Evolutionary conservation across 2,329 filamentous ascomycete species (phyloP).

Genomic region (Ophiostoma ulmi): DNA sequence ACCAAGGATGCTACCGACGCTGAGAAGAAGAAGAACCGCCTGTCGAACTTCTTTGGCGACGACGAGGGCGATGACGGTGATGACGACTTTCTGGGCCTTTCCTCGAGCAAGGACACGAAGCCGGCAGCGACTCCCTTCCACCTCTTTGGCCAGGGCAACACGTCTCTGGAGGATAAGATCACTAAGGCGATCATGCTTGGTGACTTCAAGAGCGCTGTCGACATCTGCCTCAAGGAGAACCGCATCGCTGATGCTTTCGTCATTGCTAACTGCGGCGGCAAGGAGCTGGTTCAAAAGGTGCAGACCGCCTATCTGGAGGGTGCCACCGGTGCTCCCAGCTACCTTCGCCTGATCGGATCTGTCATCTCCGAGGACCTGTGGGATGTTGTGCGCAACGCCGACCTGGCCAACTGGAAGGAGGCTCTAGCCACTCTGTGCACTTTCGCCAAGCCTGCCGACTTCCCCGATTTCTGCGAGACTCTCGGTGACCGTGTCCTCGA

Average conservation of each 20-base stretch:
- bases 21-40: conserved; percentile 54
- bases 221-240: conserved; percentile 81
- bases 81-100: conserved; percentile 81
- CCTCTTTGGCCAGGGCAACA: conserved; percentile 78
- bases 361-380: conserved; percentile 95
- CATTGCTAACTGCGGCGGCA: conserved; percentile 93
- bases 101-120: conserved; percentile 68
- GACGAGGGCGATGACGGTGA: conserved; percentile 66
- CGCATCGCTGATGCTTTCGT: conserved; percentile 95
- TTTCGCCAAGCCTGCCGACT: conserved; percentile 84
- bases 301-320: conserved; percentile 85
- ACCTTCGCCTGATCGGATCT: conserved; percentile 81
- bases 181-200: conserved; percentile 85
- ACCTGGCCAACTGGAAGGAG: conserved; percentile 91
- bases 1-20: conserved; percentile 34
- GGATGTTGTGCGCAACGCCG: conserved; percentile 96
- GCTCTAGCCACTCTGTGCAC: conserved; percentile 94
- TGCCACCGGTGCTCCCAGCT: conserved; percentile 79
- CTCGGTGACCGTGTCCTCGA: conserved; percentile 88
- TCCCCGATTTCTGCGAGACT: conserved; percentile 89
- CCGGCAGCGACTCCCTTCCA: conserved; percentile 61
- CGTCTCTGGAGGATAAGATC: conserved; percentile 75
- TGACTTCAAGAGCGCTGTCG: conserved; percentile 82
- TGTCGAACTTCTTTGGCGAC: conserved; percentile 77
- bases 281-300: conserved; percentile 88